These are phyloP conservation scores for Fraxinus xanthoxyloides DNA, from an alignment of 305 asterid species.

Conservation along the genomic window DNA sequence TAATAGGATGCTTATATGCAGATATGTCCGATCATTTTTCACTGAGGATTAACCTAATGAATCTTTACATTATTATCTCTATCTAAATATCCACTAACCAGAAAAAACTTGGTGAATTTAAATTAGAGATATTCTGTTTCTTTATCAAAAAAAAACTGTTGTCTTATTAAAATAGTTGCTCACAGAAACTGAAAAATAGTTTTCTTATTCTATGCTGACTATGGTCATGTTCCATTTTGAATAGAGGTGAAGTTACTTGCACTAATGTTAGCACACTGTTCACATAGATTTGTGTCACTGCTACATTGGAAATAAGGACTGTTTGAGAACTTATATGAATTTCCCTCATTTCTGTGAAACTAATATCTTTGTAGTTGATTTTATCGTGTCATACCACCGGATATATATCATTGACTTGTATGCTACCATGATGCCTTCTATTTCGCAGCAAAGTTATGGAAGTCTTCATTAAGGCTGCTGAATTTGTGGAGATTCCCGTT, in stretches of 20 bases:
- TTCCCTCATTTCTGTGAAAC: constrained; percentile 2
- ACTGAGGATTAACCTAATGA: not conserved
- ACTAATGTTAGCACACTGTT: not conserved
- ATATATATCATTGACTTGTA: constrained; percentile 16
- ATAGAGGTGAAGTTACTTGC: constrained; percentile 10
- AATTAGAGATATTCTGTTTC: not conserved
- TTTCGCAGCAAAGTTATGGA: constrained; percentile 86
- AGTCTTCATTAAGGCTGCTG: constrained; percentile 78
- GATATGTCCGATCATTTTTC: not conserved
- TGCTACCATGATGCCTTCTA: constrained; percentile 21
- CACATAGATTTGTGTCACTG: not conserved
- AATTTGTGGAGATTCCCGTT: constrained; percentile 76
- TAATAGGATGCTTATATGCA: not conserved
- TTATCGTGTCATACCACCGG: not conserved
- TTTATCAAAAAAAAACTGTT: not conserved
- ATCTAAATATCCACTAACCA: not conserved
- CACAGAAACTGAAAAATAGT: constrained; percentile 1
- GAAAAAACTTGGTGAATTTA: not conserved
- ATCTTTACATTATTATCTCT: not conserved
- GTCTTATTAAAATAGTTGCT: not conserved
- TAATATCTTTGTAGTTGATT: constrained; percentile 1
- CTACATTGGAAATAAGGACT: not conserved
- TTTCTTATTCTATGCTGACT: constrained; percentile 14
- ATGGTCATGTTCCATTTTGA: not conserved
- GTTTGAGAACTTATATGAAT: constrained; percentile 1